phyloP scores from a whole-genome alignment of 495 filamentous ascomycete species.

The Parathielavia appendiculata region DNA sequence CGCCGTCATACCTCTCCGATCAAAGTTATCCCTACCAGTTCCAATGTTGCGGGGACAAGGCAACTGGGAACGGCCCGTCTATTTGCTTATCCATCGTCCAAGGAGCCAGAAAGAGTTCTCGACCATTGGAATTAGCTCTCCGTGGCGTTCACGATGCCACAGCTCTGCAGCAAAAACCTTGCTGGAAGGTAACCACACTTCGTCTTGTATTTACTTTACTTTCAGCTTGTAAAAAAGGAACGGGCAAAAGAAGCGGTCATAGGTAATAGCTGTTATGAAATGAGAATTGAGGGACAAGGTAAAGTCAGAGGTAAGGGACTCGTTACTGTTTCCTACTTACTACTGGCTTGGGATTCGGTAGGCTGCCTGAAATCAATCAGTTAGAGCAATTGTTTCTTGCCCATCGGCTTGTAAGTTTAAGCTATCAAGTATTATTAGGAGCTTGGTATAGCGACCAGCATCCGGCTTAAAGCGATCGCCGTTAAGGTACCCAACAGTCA shows the following conservation, averaged over 20 bases:
- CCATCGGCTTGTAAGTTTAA: no score
- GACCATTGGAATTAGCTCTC: not conserved
- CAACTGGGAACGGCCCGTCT: not conserved
- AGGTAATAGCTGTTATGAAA: slow-evolving; percentile 12
- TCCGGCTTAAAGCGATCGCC: not conserved
- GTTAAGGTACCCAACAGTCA: not conserved
- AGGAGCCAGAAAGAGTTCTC: not conserved
- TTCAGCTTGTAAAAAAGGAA: slow-evolving; percentile 12
- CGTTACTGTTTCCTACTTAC: slow-evolving; percentile 25
- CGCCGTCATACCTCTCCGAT: not conserved
- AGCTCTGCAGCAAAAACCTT: not conserved
- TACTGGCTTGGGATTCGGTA: slow-evolving; percentile 26
- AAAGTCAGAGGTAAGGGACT: slow-evolving; percentile 65
- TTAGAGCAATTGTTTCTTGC: no score
- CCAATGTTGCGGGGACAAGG: not conserved
- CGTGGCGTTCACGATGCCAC: not conserved
- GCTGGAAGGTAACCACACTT: slow-evolving; percentile 24
- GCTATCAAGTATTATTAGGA: not conserved
- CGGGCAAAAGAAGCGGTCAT: slow-evolving; percentile 2
- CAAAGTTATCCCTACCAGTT: no score
- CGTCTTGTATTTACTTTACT: slow-evolving; percentile 21
- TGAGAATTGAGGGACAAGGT: slow-evolving; percentile 41
- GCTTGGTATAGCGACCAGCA: not conserved
- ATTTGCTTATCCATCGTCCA: not conserved
- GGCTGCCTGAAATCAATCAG: not conserved